Conservation (phyloP, 371 early-diverging fungal species). For the Paraphysoderma sedebokerense region DNA sequence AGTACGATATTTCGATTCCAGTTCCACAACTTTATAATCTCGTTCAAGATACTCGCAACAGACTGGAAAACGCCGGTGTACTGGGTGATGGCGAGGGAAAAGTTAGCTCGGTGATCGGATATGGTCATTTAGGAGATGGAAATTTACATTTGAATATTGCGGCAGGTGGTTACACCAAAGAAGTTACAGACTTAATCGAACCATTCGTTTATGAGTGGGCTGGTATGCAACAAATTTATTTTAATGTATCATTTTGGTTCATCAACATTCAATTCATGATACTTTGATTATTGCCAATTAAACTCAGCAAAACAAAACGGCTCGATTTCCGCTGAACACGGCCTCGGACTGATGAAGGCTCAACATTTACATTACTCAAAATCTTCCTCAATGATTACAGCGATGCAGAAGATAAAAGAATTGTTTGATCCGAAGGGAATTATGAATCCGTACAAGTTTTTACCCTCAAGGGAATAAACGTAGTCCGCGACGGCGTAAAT, state of each 20-base stretch:
- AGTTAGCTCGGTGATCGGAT: slow-evolving; percentile 64
- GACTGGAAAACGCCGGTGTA: slow-evolving; percentile 34
- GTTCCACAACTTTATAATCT: slow-evolving; percentile 66
- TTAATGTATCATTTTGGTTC: background rate
- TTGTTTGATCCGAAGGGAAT: slow-evolving; percentile 66
- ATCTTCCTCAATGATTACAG: slow-evolving; percentile 19
- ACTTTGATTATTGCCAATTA: background rate
- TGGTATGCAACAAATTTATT: slow-evolving; percentile 16
- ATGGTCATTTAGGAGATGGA: slow-evolving; percentile 82
- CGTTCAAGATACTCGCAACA: slow-evolving; percentile 56
- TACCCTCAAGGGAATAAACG: slow-evolving; percentile 18
- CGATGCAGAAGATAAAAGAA: slow-evolving; percentile 48
- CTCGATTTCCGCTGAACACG: slow-evolving; percentile 54
- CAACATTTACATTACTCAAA: slow-evolving; percentile 43
- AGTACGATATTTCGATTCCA: slow-evolving; percentile 84
- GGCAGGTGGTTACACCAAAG: slow-evolving; percentile 32
- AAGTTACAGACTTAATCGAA: slow-evolving; percentile 55
- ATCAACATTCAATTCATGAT: background rate
- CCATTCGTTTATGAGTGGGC: slow-evolving; percentile 89
- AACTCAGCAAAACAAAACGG: slow-evolving; percentile 4
- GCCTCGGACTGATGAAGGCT: slow-evolving; percentile 55
- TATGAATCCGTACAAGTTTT: slow-evolving; percentile 64
- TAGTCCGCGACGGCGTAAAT: too few species aligned
- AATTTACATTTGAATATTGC: slow-evolving; percentile 89
- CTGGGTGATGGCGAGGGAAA: slow-evolving; percentile 26